Percentiles rank a stretch among this genome's conserved stretches.
Evolutionary conservation across 768 basidiomycete species (phyloP).

Genomic region (Tricholoma matsutake): DNA sequence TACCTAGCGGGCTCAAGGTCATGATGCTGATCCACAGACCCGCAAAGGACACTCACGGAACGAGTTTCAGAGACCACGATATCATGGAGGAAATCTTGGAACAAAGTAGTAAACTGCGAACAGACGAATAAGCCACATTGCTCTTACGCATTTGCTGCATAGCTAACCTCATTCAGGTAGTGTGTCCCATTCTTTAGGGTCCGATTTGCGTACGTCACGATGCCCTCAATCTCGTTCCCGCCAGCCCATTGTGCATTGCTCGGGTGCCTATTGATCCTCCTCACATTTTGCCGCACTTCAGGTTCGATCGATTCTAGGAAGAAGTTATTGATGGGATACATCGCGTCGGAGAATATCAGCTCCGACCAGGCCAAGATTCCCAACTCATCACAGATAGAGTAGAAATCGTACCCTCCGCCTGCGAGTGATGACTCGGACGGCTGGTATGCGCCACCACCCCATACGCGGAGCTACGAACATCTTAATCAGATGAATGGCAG

Average conservation of each 20-base stretch:
- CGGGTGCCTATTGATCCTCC: constrained; percentile 52
- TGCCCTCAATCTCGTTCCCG: constrained; percentile 59
- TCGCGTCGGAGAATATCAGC: constrained; percentile 54
- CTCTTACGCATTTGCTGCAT: neutral
- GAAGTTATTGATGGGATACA: constrained; percentile 55
- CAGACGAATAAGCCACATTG: neutral
- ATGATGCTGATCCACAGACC: neutral
- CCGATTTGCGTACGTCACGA: constrained; percentile 37
- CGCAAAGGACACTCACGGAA: constrained; percentile 32
- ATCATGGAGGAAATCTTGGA: constrained; percentile 49
- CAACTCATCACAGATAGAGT: constrained; percentile 55
- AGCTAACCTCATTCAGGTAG: constrained; percentile 46
- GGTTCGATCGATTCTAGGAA: constrained; percentile 48
- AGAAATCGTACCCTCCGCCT: constrained; percentile 53
- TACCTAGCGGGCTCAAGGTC: constrained; percentile 29
- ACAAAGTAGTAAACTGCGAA: constrained; percentile 44
- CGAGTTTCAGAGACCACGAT: constrained; percentile 47
- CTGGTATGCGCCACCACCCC: constrained; percentile 57
- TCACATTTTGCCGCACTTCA: constrained; percentile 56
- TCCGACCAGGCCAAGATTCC: constrained; percentile 63
- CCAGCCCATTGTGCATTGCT: constrained; percentile 60
- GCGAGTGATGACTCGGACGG: constrained; percentile 37
- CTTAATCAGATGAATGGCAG: neutral
- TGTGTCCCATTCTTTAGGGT: constrained; percentile 40
- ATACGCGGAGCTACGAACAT: constrained; percentile 45